Base-by-base conservation (phyloP, 1,284 basidiomycete genomes). In the Cryptococcus sp. region DNA sequence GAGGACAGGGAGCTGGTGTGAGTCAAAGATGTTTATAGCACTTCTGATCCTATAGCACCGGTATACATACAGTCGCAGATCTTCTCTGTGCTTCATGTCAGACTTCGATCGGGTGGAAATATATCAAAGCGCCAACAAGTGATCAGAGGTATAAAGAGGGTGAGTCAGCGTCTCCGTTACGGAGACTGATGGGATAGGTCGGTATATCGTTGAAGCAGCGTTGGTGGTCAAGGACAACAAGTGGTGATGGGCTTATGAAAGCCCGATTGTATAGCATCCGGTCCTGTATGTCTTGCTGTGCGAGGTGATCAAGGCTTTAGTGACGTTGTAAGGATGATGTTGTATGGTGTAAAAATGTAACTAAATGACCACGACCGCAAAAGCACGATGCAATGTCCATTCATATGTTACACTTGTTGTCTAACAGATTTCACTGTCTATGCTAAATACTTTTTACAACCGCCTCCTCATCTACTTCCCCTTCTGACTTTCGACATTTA, bases 211-310 rank as follows among this genome's bases (percentile, higher is more conserved):
- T 54, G 70, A 72, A 56, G 73, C 75, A 34, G 72, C 70, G 41
- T 76, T 74, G 53, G 76, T 79, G 6, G 70, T 83, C 53, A 81
- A 80, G 67, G 82, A 84, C 62, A 77, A 75, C 51, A 70, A 69
- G 15, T 77, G 76, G 76, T 68, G 51, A 54, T 10, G 38, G n/a
- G n/a, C n/a, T n/a, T n/a, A n/a, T n/a, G n/a, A n/a, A n/a, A n/a
- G n/a, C n/a, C n/a, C n/a, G n/a, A n/a, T n/a, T n/a, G n/a, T n/a
- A n/a, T n/a, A n/a, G n/a, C n/a, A n/a, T n/a, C n/a, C n/a, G n/a
- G n/a, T n/a, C n/a, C n/a, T n/a, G n/a, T n/a, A n/a, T n/a, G n/a
- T n/a, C n/a, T n/a, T n/a, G n/a, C n/a, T n/a, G n/a, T n/a, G n/a
- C n/a, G n/a, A n/a, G n/a, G n/a, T n/a, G n/a, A n/a, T n/a, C n/a